A percentile compares a stretch with the other conserved stretches of the same genome.
Evolutionary conservation across 352 stramenopile genomes (phyloP).

Genomic region (Phytophthora sojae): DNA sequence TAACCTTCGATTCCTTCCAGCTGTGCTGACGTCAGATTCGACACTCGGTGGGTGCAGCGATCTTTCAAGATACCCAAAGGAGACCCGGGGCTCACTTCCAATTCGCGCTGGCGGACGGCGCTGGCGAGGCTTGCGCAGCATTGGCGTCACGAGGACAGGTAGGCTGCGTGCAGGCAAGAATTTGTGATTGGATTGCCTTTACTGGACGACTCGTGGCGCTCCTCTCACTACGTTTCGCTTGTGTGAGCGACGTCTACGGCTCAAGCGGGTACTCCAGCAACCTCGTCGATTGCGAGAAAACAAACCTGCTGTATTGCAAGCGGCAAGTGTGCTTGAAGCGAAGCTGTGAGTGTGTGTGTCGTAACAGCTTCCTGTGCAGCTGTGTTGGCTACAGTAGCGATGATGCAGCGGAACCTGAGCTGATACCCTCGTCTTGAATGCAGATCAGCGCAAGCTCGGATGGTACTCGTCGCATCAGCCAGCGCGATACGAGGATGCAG

Average conservation of each 20-base stretch:
- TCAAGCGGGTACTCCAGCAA: no score
- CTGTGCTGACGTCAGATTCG: not conserved
- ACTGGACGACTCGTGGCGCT: no score
- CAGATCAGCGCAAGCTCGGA: no score
- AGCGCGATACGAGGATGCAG: not conserved
- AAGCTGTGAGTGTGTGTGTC: no score
- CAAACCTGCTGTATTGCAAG: no score
- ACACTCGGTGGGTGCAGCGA: not conserved
- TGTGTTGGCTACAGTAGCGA: not conserved
- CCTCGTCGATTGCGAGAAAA: no score
- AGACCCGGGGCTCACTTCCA: slow-evolving; percentile 4
- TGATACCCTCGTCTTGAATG: not conserved
- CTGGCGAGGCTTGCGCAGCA: not conserved
- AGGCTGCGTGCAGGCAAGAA: not conserved
- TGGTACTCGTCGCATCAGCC: not conserved
- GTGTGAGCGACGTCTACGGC: no score
- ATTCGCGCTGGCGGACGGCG: slow-evolving; percentile 4
- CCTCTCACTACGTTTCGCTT: no score
- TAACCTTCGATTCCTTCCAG: not conserved
- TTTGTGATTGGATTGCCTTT: not conserved
- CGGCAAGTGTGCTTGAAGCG: no score
- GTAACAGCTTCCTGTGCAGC: no score
- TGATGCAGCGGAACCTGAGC: not conserved
- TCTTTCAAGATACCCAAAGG: not conserved
- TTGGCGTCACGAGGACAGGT: not conserved